Percentiles rank a stretch among this genome's conserved stretches.
These are phyloP conservation scores for Acanthamoeba castellanii DNA, from an alignment of 208 protist genomes.

Conservation along the genomic window DNA sequence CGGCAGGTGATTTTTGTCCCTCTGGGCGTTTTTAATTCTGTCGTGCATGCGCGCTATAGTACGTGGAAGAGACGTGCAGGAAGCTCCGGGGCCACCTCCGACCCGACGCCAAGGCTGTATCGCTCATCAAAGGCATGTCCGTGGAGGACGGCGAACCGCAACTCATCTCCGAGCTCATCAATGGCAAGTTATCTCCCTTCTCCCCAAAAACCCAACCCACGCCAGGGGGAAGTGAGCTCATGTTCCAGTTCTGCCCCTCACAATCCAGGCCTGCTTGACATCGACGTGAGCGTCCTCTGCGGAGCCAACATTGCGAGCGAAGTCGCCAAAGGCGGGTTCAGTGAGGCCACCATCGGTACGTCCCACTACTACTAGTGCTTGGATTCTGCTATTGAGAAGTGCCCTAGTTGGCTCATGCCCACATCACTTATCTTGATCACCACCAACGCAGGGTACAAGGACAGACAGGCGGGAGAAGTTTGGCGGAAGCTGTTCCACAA, in stretches of 20 bases:
- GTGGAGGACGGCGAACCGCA: slow-evolving; percentile 70
- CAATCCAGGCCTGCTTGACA: not conserved
- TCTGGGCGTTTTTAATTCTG: not conserved
- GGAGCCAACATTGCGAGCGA: slow-evolving; percentile 88
- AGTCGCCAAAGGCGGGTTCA: slow-evolving; percentile 86
- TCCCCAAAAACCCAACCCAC: not conserved
- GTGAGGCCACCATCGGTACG: slow-evolving; percentile 87
- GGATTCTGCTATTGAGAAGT: too few species aligned
- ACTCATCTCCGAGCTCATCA: slow-evolving; percentile 54
- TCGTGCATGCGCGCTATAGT: slow-evolving; percentile 22
- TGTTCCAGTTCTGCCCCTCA: not conserved
- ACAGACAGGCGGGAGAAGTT: not conserved
- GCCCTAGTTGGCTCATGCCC: too few species aligned
- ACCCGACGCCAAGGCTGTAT: slow-evolving; percentile 78
- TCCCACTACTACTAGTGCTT: not conserved
- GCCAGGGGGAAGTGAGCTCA: not conserved
- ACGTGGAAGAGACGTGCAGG: slow-evolving; percentile 74
- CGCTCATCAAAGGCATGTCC: slow-evolving; percentile 88
- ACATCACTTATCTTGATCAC: not conserved
- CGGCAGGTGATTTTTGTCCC: not conserved
- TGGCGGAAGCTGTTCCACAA: slow-evolving; percentile 77
- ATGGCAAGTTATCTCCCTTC: not conserved
- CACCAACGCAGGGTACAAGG: not conserved
- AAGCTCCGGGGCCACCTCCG: slow-evolving; percentile 67
- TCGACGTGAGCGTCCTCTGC: slow-evolving; percentile 60